Percentiles rank a stretch among this genome's conserved stretches.
Evolutionary conservation across 768 basidiomycete species (phyloP).

Genomic region (Auriscalpium orientale): DNA sequence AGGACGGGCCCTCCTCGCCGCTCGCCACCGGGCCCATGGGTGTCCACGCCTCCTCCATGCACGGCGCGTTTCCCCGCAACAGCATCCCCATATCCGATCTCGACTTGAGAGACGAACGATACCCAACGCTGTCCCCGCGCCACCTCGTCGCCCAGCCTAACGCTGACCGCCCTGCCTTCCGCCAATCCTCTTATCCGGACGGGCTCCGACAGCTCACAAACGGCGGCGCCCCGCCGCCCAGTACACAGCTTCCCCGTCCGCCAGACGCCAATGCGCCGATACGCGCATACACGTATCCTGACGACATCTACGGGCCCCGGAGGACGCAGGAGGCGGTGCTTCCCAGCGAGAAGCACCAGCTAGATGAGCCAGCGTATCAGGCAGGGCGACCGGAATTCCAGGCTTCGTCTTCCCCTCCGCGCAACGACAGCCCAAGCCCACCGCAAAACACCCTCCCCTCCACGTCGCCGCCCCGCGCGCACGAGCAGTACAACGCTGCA

Average conservation of each 20-base stretch:
- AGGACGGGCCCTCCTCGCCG: conserved; percentile 10
- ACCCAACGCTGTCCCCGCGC: conserved; percentile 29
- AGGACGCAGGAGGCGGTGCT: neutral
- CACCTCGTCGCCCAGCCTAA: conserved; percentile 5
- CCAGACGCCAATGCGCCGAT: neutral
- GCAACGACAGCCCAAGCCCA: neutral
- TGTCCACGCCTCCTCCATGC: conserved; percentile 27
- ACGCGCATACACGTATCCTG: neutral
- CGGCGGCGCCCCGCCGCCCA: neutral
- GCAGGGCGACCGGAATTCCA: too few species aligned
- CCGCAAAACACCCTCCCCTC: neutral
- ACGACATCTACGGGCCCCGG: neutral
- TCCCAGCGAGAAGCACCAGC: too few species aligned
- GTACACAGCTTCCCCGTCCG: neutral
- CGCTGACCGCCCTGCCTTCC: neutral
- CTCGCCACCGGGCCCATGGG: conserved; percentile 14
- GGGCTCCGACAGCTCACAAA: conserved; percentile 4
- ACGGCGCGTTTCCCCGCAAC: conserved; percentile 37
- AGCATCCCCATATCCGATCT: conserved; percentile 49
- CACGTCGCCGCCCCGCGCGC: neutral
- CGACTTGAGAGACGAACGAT: conserved; percentile 58
- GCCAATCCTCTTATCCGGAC: conserved; percentile 6
- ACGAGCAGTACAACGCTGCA: neutral
- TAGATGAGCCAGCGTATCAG: too few species aligned
- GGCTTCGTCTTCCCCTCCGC: too few species aligned